Conservation (phyloP, 352 stramenopile genomes). For the Phytophthora melonis region DNA sequence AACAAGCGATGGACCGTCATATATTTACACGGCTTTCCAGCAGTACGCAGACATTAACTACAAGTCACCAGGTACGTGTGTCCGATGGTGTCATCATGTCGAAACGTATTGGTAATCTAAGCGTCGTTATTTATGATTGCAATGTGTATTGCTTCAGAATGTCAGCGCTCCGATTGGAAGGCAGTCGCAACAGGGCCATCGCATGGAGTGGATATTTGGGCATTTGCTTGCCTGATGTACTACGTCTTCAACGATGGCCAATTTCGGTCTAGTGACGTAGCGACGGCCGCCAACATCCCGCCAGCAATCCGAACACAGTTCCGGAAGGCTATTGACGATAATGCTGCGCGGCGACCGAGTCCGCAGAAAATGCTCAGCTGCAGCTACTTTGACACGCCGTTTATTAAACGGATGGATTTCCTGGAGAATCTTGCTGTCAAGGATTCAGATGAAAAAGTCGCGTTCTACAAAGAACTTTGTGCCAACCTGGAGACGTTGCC, state of each 20-base stretch:
- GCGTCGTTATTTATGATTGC: slow-evolving; percentile 14
- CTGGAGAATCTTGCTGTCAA: slow-evolving; percentile 95
- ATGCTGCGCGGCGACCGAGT: slow-evolving; percentile 68
- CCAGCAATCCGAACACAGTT: slow-evolving; percentile 71
- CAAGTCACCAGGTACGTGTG: slow-evolving; percentile 76
- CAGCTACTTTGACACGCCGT: slow-evolving; percentile 93
- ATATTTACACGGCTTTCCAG: slow-evolving; percentile 83
- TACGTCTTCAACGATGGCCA: slow-evolving; percentile 84
- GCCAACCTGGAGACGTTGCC: slow-evolving; percentile 76
- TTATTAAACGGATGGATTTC: slow-evolving; percentile 94
- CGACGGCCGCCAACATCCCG: slow-evolving; percentile 71
- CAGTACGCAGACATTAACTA: slow-evolving; percentile 86
- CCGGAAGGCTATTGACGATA: slow-evolving; percentile 86
- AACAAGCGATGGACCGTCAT: slow-evolving; percentile 81
- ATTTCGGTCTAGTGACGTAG: slow-evolving; percentile 64
- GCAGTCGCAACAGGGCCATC: slow-evolving; percentile 56
- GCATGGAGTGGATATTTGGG: slow-evolving; percentile 77
- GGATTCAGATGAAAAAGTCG: slow-evolving; percentile 93
- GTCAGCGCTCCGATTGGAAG: slow-evolving; percentile 83
- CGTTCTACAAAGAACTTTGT: slow-evolving; percentile 94
- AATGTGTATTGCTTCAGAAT: slow-evolving; percentile 57
- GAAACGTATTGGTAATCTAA: neutral
- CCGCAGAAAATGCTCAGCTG: slow-evolving; percentile 90
- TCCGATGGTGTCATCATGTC: slow-evolving; percentile 18
- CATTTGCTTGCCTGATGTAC: slow-evolving; percentile 81